Base-by-base conservation (phyloP, 2,329 filamentous ascomycete species). In the Clarireedia hainanense region DNA sequence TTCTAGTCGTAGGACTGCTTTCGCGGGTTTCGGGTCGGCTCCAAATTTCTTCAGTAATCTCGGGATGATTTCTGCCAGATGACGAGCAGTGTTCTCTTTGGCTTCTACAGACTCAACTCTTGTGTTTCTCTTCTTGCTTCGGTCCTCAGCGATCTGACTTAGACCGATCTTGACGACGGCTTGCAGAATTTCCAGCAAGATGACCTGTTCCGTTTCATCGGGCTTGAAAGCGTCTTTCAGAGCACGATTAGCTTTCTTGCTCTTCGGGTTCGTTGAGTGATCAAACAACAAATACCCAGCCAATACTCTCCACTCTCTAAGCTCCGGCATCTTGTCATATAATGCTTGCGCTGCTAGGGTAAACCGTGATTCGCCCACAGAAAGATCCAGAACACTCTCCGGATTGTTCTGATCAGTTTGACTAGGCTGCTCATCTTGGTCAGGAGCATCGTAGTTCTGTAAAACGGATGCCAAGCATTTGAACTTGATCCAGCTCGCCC, bases 251-350 rank as follows among this genome's bases (percentile, higher is more conserved):
- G 92, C 84, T 43, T 86, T 88, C 63, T 89, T 58, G 58, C 84
- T 81, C 27, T 80, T 84, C 74, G 72, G 68, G 60, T 73, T 80
- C 14, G 78, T 73, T 55, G 91, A 94, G 70, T 97, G 91, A 65
- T 99, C 94, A 68, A 89, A 95, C 2, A 99, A 76, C 6, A 99
- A 79, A 70, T 96, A 99, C 15, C 91, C 91, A 26, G 91, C 87
- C 56, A 99, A 73, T 4, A 88, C 80, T 67, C 95, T 89, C 94
- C 94, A 99, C 56, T 91, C 84, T 62, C 84, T 82, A 30, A 96
- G 79, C 64, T 94, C 89, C 0, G 83, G 77, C 58, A 96, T 81
- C 63, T 87, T 86, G 60, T 94, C 88, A 65, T 89, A 95, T 4
- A 97, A 78, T 0, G 85, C 88, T 69, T 95, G 88, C 0, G 91